Percentiles rank a stretch among this genome's conserved stretches.
Evolutionary conservation across 768 basidiomycete species (phyloP).

Genomic region (Suillus clintonianus): DNA sequence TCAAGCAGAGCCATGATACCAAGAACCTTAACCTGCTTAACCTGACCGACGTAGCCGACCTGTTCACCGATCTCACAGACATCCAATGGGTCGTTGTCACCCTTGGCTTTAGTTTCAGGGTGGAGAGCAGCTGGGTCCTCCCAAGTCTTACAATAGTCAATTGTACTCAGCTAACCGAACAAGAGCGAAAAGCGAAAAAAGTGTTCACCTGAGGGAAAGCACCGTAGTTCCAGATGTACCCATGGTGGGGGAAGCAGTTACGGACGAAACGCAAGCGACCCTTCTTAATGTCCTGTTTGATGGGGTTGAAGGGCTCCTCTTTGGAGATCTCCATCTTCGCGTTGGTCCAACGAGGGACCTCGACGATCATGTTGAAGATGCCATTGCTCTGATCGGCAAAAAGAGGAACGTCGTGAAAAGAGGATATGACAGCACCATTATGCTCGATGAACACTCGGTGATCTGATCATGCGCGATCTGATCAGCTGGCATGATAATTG

Average conservation of each 20-base stretch:
- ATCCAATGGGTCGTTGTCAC: slow-evolving; percentile 99
- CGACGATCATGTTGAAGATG: slow-evolving; percentile 98
- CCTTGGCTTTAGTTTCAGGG: slow-evolving; percentile 97
- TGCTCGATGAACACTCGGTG: slow-evolving; percentile 95
- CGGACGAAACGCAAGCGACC: slow-evolving; percentile 95
- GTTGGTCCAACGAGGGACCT: slow-evolving; percentile 99
- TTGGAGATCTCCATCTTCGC: slow-evolving; percentile 99
- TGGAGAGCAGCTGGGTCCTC: slow-evolving; percentile 88
- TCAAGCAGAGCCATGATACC: slow-evolving; percentile 99
- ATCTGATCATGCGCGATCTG: slow-evolving; percentile 52
- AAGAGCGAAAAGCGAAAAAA: neutral
- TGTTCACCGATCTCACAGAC: slow-evolving; percentile 99
- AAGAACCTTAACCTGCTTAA: slow-evolving; percentile 99
- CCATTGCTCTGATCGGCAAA: slow-evolving; percentile 95
- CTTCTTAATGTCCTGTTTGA: slow-evolving; percentile 99
- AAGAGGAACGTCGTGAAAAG: slow-evolving; percentile 97
- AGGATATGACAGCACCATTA: slow-evolving; percentile 78
- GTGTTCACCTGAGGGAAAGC: slow-evolving; percentile 90
- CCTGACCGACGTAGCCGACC: slow-evolving; percentile 93
- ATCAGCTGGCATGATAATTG: slow-evolving; percentile 17
- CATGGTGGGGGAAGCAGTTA: slow-evolving; percentile 99
- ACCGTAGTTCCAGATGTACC: slow-evolving; percentile 99
- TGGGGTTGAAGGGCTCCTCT: slow-evolving; percentile 98
- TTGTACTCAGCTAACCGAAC: neutral
- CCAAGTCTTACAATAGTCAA: slow-evolving; percentile 72